Percentiles rank a stretch among this genome's conserved stretches.
Conservation (phyloP, 106 monocot genomes). For the Allium cepa region DNA sequence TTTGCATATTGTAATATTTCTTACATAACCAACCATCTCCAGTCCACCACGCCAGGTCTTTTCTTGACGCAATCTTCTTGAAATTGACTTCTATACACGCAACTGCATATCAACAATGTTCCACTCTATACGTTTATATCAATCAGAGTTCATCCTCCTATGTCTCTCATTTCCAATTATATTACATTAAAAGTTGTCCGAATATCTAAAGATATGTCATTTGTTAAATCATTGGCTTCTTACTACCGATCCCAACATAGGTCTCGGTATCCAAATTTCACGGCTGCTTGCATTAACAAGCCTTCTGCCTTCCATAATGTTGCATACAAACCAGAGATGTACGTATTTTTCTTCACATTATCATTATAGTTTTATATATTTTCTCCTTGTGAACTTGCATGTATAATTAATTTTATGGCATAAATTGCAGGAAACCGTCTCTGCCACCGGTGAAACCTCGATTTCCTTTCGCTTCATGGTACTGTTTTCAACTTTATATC, state of each 20-base stretch:
- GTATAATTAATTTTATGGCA: not conserved
- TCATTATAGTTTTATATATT: not conserved
- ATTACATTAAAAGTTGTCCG: too few species aligned
- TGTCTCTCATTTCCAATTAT: too few species aligned
- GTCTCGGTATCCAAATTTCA: too few species aligned
- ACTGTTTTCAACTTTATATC: not conserved
- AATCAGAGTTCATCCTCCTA: too few species aligned
- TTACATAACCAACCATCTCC: too few species aligned
- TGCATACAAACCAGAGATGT: not conserved
- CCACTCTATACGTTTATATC: too few species aligned
- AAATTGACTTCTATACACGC: too few species aligned
- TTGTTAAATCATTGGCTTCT: not conserved
- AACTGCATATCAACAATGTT: too few species aligned
- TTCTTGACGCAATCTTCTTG: too few species aligned
- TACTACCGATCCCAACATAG: not conserved
- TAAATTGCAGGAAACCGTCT: not conserved
- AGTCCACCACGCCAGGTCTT: too few species aligned
- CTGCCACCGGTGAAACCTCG: not conserved
- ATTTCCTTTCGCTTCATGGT: constrained; percentile 26
- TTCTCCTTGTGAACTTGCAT: not conserved
- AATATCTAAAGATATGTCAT: not conserved
- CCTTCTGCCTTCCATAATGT: not conserved
- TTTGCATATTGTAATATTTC: too few species aligned
- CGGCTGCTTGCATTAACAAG: too few species aligned
- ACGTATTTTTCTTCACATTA: not conserved